Evolutionary conservation across 805 yeast genomes (phyloP), one percentile per base, ranked within the genome.

Genomic region (Zygosaccharomyces lentus): DNA sequence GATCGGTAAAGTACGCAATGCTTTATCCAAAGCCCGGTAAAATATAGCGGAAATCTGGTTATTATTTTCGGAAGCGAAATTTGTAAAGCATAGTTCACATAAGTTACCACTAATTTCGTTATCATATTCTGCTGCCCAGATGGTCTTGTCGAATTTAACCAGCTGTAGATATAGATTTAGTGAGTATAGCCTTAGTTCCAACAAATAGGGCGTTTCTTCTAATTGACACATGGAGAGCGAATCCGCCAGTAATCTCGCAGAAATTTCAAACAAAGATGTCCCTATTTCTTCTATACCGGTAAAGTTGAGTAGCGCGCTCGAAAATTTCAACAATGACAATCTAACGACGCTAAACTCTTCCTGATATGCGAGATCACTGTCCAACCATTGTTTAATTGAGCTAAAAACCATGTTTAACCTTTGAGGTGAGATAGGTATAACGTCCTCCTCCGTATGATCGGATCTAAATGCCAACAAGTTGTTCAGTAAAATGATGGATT

Each of bases 351-450:
- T 55, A 49, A 84, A 87, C 6, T 67, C 73, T 0, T 67, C 63
- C 15, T 81, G 87, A 59, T 77, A 83, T 1, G 84, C 78, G 41
- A 74, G 54, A 16, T 79, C 87, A 12, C 81, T 72, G 19, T 80
- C 84, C 17, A 82, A 53, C 87, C 90, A 83, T 15, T 65, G 65
- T 4, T 63, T 57, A 1, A 88, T 52, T 4, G 76, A 73, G 34
- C 70, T 74, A 15, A 86, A 50, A 7, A 83, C 64, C 87, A 84
- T 78, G 35, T 72, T 75, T 32, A 83, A 67, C 53, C 93, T 74
- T 56, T 81, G 89, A 2, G 76, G 70, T 6, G 87, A 83, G 21
- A 85, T 65, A 2, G 80, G 71, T n/a, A 60, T 64, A 37, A 64
- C 66, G 1, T 50, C 51, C 13, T 50, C 51, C 13, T 64, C 70